Conservation (phyloP, 2,329 filamentous ascomycete genomes). For the Xylaria sp. region DNA sequence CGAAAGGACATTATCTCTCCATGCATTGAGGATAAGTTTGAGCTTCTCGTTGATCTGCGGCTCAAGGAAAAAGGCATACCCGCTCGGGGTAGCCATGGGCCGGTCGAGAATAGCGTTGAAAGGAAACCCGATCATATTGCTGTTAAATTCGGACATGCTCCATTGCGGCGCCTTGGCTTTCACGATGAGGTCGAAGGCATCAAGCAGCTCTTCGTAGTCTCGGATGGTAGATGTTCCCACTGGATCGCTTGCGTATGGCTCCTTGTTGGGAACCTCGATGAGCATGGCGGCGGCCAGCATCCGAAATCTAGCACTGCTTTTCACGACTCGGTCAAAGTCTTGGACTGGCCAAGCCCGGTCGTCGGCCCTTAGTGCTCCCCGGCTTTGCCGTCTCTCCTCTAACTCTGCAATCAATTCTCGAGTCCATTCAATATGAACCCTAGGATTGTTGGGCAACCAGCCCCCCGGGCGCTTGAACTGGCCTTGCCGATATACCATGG, state of each 20-base stretch:
- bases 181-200: not conserved
- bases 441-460: not conserved
- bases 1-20: not conserved
- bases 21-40: not conserved
- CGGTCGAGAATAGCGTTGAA: slow-evolving; percentile 5
- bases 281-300: slow-evolving; percentile 6
- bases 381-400: not conserved
- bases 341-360: not conserved
- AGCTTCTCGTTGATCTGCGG: slow-evolving; percentile 3
- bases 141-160: not conserved
- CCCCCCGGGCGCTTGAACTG: not conserved
- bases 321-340: not conserved
- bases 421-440: not conserved
- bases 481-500: not conserved
- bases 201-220: not conserved
- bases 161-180: not conserved
- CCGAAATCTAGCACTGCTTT: not conserved
- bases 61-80: slow-evolving; percentile 8
- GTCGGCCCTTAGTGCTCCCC: not conserved
- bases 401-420: not conserved
- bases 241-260: slow-evolving; percentile 1
- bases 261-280: slow-evolving; percentile 3
- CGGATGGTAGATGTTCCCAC: not conserved
- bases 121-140: slow-evolving; percentile 3
- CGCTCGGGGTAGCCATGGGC: slow-evolving; percentile 4